Conservation (phyloP, 805 yeast genomes). For the Spathaspora boniae region DNA sequence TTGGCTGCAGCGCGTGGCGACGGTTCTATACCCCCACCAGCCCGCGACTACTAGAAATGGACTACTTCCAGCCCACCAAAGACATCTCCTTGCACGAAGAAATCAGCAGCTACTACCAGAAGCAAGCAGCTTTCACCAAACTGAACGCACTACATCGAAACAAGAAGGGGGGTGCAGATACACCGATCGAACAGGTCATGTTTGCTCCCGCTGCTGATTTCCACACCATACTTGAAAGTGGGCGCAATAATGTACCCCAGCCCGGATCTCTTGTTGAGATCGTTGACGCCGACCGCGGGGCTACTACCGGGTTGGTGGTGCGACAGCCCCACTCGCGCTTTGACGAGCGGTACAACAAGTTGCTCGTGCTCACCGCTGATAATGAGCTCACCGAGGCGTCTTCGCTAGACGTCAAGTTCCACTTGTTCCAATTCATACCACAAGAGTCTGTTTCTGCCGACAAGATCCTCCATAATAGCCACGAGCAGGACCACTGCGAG, state of each 20-base stretch:
- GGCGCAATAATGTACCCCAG: slow-evolving; percentile 15
- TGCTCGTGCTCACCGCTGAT: slow-evolving; percentile 28
- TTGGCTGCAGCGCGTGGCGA: too few relatives aligned
- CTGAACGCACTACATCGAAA: slow-evolving; percentile 1
- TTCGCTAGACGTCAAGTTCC: slow-evolving; percentile 29
- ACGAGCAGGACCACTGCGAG: slow-evolving; percentile 15
- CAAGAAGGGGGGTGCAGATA: neutral
- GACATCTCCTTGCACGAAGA: too few relatives aligned
- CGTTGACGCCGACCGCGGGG: slow-evolving; percentile 12
- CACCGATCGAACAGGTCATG: neutral
- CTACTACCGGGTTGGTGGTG: slow-evolving; percentile 36
- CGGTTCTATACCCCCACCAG: too few relatives aligned
- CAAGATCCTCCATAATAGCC: slow-evolving; percentile 19
- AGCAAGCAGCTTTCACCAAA: slow-evolving; percentile 2
- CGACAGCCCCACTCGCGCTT: slow-evolving; percentile 28
- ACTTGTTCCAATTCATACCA: slow-evolving; percentile 23
- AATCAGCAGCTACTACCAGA: neutral
- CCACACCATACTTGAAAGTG: slow-evolving; percentile 8
- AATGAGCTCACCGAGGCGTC: slow-evolving; percentile 27
- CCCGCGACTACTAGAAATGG: too few relatives aligned
- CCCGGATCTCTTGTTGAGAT: slow-evolving; percentile 42
- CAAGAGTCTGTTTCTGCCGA: slow-evolving; percentile 15
- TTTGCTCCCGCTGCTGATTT: slow-evolving; percentile 8
- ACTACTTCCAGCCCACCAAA: too few relatives aligned
- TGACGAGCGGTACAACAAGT: slow-evolving; percentile 28